These are phyloP conservation scores for Haplographium delicatum DNA, from an alignment of 495 filamentous ascomycete species.

Conservation along the genomic window DNA sequence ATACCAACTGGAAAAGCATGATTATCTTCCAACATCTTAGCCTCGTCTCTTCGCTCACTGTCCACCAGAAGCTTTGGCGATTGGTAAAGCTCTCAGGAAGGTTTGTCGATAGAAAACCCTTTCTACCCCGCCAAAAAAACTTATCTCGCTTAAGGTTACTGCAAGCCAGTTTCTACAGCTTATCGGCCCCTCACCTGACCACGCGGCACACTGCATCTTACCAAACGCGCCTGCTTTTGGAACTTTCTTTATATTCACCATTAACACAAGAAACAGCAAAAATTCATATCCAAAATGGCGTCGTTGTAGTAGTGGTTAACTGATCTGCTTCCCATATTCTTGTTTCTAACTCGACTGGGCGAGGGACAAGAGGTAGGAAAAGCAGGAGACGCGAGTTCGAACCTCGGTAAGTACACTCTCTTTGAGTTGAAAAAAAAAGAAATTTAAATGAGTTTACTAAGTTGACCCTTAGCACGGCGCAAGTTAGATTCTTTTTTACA, in stretches of 20 bases:
- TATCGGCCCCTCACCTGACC: neutral
- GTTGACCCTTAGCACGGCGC: no score
- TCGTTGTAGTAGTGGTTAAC: slow-evolving; percentile 27
- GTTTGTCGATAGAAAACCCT: no score
- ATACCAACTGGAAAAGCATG: neutral
- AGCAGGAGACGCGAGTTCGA: slow-evolving; percentile 25
- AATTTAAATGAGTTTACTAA: neutral
- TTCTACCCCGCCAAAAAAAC: neutral
- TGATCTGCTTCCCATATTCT: slow-evolving; percentile 23
- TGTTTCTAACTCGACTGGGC: neutral
- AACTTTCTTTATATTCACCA: slow-evolving; percentile 1
- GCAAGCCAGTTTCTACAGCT: no score
- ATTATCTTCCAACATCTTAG: slow-evolving; percentile 15
- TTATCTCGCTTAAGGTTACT: no score
- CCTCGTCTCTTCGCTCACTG: no score
- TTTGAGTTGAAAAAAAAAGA: no score
- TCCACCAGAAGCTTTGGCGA: neutral
- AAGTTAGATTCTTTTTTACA: no score
- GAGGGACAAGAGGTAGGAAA: neutral
- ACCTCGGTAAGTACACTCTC: no score
- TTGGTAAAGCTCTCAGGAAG: no score
- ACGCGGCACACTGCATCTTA: neutral
- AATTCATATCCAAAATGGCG: neutral
- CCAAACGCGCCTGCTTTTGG: no score
- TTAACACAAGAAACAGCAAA: neutral